Evolutionary conservation across 2,329 filamentous ascomycete genomes (phyloP).

Genomic region (Colletotrichum endophyticum): DNA sequence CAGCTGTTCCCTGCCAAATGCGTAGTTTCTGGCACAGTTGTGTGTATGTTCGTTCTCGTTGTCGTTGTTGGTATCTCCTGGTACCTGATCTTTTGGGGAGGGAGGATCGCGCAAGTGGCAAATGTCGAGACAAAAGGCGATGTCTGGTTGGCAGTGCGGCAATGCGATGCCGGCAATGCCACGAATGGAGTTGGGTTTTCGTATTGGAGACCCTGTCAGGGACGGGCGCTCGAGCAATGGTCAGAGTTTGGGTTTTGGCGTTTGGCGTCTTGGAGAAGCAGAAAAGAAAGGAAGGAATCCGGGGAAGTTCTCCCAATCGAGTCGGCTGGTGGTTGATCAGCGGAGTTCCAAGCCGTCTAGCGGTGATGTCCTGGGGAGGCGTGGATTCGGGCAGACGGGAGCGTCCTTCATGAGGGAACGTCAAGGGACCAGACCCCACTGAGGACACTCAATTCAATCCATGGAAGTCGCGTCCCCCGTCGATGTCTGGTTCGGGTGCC

Average conservation of each 20-base stretch:
- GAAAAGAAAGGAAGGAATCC: constrained; percentile 1
- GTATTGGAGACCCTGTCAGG: not conserved
- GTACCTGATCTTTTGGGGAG: not conserved
- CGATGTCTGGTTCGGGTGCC: not conserved
- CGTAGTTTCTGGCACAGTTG: not conserved
- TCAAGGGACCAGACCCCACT: not conserved
- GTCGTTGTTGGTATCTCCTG: not conserved
- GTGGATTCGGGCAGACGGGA: not conserved
- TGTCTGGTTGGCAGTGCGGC: not conserved
- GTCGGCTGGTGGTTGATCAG: constrained; percentile 10
- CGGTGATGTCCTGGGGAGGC: not conserved
- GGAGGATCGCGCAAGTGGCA: not conserved
- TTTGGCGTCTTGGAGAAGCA: not conserved
- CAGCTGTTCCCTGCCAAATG: not conserved
- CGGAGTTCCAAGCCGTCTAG: not conserved
- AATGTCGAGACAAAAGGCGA: not conserved
- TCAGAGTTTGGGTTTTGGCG: not conserved
- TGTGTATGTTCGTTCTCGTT: not conserved
- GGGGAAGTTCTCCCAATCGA: constrained; percentile 4
- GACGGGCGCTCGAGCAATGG: not conserved
- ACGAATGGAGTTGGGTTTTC: not conserved
- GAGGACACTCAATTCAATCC: not conserved
- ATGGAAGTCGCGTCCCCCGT: not conserved
- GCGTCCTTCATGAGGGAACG: not conserved
- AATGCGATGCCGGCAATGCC: not conserved